Percentiles rank a stretch among this genome's conserved stretches.
These are phyloP conservation scores for Erodium chrysanthum DNA, from an alignment of 441 rosid genomes.

Conservation along the genomic window DNA sequence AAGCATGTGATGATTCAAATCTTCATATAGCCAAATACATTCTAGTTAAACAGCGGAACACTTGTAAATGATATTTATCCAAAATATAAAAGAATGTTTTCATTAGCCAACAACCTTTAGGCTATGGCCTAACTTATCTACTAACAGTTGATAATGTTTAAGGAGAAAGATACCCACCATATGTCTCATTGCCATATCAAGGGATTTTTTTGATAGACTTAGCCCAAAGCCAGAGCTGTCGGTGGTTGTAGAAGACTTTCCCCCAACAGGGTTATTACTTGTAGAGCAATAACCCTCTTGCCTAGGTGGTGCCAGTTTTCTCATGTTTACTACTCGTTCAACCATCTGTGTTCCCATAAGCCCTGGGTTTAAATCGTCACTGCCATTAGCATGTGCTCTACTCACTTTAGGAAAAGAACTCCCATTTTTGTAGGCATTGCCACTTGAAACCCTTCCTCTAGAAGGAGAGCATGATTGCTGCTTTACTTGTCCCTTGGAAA, in stretches of 20 bases:
- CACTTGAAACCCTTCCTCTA: constrained; percentile 34
- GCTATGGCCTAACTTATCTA: background rate
- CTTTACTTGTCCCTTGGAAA: constrained; percentile 35
- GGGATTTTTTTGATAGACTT: constrained; percentile 62
- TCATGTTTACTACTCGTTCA: constrained; percentile 85
- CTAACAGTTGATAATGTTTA: background rate
- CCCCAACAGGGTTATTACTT: constrained; percentile 26
- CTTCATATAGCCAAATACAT: no score
- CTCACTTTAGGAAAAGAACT: constrained; percentile 28
- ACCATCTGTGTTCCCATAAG: constrained; percentile 73
- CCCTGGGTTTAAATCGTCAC: constrained; percentile 60
- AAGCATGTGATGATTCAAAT: background rate
- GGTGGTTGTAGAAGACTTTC: constrained; percentile 31
- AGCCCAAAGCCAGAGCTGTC: constrained; percentile 64
- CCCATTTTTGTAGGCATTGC: constrained; percentile 21
- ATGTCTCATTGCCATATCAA: constrained; percentile 78
- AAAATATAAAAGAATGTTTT: background rate
- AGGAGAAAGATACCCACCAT: constrained; percentile 40
- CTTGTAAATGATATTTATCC: no score
- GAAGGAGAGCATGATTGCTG: constrained; percentile 54
- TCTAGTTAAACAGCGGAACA: no score
- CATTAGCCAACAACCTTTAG: background rate
- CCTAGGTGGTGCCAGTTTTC: constrained; percentile 72
- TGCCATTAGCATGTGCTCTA: constrained; percentile 22
- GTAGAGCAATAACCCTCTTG: constrained; percentile 24